Base-by-base conservation (phyloP, 805 yeast species). In the Trichomonascus vanleenenianus region DNA sequence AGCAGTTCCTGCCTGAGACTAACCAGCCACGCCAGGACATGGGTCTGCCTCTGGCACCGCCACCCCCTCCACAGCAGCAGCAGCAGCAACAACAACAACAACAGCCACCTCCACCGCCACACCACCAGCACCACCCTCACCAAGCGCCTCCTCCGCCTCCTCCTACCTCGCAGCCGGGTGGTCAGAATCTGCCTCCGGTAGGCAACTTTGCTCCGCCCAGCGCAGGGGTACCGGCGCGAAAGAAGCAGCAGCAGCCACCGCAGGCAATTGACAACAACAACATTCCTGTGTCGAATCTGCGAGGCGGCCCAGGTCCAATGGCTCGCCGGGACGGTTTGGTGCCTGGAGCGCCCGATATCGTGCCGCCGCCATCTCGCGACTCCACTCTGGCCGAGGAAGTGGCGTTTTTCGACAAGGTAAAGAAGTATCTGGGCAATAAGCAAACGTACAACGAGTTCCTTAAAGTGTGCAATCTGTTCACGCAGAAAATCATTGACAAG, bases 361-460 rank as follows among this genome's bases (percentile, higher is more conserved):
- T 83, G 14, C 55, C 59, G 12, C 68, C 75, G 50, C 62, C 79
- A 66, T 54, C 78, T 46, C 65, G 79, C 56, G 74, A 70, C 47
- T 66, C 71, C 16, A 74, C 88, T 30, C 66, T 88, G 45, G 75
- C 80, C 50, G 96, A 88, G 57, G 98, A 93, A 64, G 78, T 93
- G 33, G 74, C 81, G 6, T 93, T 93, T 61, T 93, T 93, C 59
- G 97, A 93, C 62, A 83, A 82, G 59, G 96, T 86, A 30, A 91
- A 91, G 67, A 85, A 84, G 60, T 81, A 81, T 5, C 80, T 93
- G 57, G 88, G 88, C 16, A 87, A 85, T 62, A 89, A 87, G 61
- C 95, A 84, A 62, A 77, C 87, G 10, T 93, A 93, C 64, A 84
- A 84, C 55, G 98, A 93, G 67, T 93, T 93, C 62, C 71, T 93